phyloP scores from a whole-genome alignment of 1,139 yeast genomes.

The Komagataea norvegica region DNA sequence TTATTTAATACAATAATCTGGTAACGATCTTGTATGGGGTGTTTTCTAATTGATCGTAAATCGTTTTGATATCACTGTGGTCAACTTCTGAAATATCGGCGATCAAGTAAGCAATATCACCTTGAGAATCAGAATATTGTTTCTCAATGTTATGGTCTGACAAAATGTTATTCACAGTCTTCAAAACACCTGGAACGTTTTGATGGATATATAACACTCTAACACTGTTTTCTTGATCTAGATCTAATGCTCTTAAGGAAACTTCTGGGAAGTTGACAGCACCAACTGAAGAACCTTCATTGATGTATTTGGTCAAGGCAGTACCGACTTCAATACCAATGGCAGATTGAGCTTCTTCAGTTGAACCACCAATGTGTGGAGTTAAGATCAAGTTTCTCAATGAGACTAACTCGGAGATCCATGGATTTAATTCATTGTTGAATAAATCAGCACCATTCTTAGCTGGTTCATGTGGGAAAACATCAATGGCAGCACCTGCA shows the following conservation, averaged over 20 bases:
- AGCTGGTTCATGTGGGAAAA: conserved; percentile 96
- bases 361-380: conserved; percentile 98
- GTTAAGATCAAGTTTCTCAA: conserved; percentile 87
- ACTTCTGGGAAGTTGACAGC: conserved; percentile 99
- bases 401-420: conserved; percentile 79
- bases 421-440: conserved; percentile 63
- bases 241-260: conserved; percentile 78
- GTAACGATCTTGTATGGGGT: conserved; percentile 91
- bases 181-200: conserved; percentile 98
- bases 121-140: conserved; percentile 94
- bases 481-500: conserved; percentile 98
- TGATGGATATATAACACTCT: conserved; percentile 95
- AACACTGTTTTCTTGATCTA: conserved; percentile 83
- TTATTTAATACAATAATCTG: conserved; percentile 69
- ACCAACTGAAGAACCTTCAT: conserved; percentile 94
- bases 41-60: conserved; percentile 81
- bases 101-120: conserved; percentile 95
- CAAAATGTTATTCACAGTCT: conserved; percentile 93
- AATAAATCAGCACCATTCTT: conserved; percentile 88
- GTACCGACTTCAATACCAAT: conserved; percentile 94
- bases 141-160: conserved; percentile 95
- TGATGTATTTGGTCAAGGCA: conserved; percentile 82
- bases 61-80: conserved; percentile 72
- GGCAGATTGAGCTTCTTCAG: conserved; percentile 98
- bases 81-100: conserved; percentile 93